These are phyloP conservation scores for Candida argentea DNA, from an alignment of 805 yeast genomes.

Conservation along the genomic window DNA sequence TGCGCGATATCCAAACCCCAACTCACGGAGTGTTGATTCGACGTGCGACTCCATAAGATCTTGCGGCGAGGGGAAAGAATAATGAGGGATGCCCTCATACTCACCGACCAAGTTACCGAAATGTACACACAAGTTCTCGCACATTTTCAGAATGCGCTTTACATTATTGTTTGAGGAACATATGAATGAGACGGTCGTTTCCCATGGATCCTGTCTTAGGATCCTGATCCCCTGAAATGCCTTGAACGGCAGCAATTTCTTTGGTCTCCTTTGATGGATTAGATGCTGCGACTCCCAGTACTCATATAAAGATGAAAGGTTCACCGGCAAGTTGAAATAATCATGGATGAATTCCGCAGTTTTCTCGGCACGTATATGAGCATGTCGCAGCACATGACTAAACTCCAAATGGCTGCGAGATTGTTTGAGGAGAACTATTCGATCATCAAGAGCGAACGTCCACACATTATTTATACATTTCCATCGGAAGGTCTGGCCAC, in stretches of 20 bases:
- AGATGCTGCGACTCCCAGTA: constrained; percentile 54
- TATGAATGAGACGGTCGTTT: constrained; percentile 77
- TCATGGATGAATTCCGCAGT: constrained; percentile 38
- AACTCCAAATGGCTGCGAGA: constrained; percentile 42
- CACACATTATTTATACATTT: constrained; percentile 51
- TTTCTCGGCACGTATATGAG: constrained; percentile 15
- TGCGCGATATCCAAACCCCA: constrained; percentile 88
- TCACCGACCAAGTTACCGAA: constrained; percentile 55
- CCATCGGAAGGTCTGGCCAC: constrained; percentile 87
- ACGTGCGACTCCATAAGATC: constrained; percentile 30
- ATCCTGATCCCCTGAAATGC: constrained; percentile 67
- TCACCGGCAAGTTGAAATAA: constrained; percentile 61
- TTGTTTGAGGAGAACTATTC: constrained; percentile 59
- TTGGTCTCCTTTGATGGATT: constrained; percentile 1
- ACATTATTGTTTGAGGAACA: constrained; percentile 96
- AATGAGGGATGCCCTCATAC: constrained; percentile 46
- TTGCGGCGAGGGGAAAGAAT: constrained; percentile 66
- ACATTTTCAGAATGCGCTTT: constrained; percentile 87
- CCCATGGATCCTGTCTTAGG: constrained; percentile 95
- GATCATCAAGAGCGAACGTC: constrained; percentile 52
- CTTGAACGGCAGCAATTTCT: constrained; percentile 19
- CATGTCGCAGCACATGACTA: constrained; percentile 23
- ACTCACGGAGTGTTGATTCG: constrained; percentile 30
- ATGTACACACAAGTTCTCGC: constrained; percentile 60
- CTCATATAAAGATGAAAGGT: constrained; percentile 41